phyloP scores from a whole-genome alignment of 208 protist genomes.

The Trypanosoma congolense region DNA sequence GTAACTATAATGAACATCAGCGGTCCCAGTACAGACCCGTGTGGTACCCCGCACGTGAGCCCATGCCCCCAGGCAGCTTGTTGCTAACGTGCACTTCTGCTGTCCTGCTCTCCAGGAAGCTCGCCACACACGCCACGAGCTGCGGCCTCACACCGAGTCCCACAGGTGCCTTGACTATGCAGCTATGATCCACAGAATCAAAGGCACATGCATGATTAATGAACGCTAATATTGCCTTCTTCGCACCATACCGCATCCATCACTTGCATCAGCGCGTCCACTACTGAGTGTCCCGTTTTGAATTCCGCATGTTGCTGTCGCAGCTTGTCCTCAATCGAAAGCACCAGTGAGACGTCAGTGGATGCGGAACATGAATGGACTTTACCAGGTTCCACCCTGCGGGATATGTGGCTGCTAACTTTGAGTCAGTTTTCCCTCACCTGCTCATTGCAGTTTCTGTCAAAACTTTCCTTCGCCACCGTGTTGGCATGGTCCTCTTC shows the following conservation, averaged over 20 bases:
- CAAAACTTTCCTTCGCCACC: constrained; percentile 10
- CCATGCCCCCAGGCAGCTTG: background rate
- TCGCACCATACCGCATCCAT: background rate
- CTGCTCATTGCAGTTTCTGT: background rate
- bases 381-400: constrained; percentile 9
- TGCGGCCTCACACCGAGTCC: background rate
- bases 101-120: background rate
- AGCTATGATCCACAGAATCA: background rate
- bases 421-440: background rate
- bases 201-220: background rate
- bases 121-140: background rate
- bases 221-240: background rate
- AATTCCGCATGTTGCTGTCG: constrained; percentile 5
- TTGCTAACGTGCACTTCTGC: background rate
- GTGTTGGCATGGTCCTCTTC: background rate
- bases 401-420: background rate
- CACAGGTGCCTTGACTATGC: background rate
- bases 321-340: background rate
- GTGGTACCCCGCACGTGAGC: background rate
- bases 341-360: background rate
- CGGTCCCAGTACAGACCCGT: background rate
- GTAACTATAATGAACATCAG: background rate
- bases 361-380: background rate
- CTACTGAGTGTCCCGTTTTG: constrained; percentile 5
- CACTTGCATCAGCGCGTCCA: background rate